A percentile compares a stretch with the other conserved stretches of the same genome.
These are phyloP conservation scores for Entonaema liquescens DNA, from an alignment of 495 filamentous ascomycete species.

Conservation along the genomic window DNA sequence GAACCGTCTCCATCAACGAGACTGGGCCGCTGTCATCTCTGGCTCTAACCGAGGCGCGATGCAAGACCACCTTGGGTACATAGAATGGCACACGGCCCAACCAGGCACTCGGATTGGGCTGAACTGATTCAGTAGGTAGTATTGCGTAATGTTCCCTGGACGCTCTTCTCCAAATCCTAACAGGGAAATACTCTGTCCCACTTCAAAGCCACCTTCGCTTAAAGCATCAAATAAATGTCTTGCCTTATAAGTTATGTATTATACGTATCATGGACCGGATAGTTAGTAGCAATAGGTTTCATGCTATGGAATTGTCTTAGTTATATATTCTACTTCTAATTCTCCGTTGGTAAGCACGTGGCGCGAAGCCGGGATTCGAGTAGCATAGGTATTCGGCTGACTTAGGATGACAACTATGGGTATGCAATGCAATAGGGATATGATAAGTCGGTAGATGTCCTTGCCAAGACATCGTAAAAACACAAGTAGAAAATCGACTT, in stretches of 20 bases:
- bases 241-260: neutral
- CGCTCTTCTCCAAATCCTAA: conserved; percentile 15
- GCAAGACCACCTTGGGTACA: conserved; percentile 27
- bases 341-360: neutral
- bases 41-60: conserved; percentile 27
- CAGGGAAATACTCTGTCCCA: conserved; percentile 17
- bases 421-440: no score
- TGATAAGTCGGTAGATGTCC: neutral
- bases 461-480: conserved; percentile 1
- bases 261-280: no score
- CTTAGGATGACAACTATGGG: no score
- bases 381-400: no score
- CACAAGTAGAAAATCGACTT: neutral
- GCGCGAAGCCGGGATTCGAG: neutral
- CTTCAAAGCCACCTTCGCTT: conserved; percentile 30
- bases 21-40: conserved; percentile 21
- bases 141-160: conserved; percentile 18
- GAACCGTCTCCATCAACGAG: neutral
- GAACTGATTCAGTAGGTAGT: conserved; percentile 28
- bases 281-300: neutral
- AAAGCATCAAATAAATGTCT: conserved; percentile 8
- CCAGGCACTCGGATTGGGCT: conserved; percentile 38
- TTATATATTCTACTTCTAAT: neutral
- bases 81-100: conserved; percentile 12
- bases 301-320: neutral